Evolutionary conservation across 2,329 filamentous ascomycete species (phyloP).

Genomic region (Stagonosporopsis rhizophila): DNA sequence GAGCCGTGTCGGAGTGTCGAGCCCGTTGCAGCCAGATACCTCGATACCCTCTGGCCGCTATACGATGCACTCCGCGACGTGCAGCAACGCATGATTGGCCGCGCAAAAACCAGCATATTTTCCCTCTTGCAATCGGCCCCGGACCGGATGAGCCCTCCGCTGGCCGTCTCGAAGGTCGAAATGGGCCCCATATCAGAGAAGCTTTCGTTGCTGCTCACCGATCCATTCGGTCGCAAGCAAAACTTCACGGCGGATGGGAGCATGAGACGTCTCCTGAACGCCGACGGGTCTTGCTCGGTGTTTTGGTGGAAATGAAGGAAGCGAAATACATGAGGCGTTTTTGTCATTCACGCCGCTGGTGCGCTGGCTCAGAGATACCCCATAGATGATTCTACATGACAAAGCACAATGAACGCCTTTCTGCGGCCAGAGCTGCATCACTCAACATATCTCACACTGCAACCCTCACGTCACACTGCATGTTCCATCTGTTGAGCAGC

Average conservation of each 20-base stretch:
- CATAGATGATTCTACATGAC: background rate
- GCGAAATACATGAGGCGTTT: background rate
- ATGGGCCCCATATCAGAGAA: constrained; percentile 47
- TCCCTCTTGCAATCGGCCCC: constrained; percentile 40
- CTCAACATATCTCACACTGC: background rate
- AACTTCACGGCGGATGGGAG: constrained; percentile 26
- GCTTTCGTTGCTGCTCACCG: constrained; percentile 41
- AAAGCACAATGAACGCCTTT: background rate
- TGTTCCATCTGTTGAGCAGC: background rate
- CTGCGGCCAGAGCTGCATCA: background rate
- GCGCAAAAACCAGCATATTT: constrained; percentile 47
- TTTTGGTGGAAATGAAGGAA: constrained; percentile 46
- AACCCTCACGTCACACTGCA: background rate
- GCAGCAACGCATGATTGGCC: constrained; percentile 40
- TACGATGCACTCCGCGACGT: constrained; percentile 44
- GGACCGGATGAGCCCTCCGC: constrained; percentile 32
- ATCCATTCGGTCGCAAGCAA: constrained; percentile 48
- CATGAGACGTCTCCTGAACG: constrained; percentile 41
- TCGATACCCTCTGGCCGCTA: constrained; percentile 44
- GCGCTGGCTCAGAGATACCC: constrained; percentile 1
- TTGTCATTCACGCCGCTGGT: background rate
- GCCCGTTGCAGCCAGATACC: constrained; percentile 43
- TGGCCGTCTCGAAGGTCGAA: constrained; percentile 42
- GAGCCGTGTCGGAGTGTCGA: constrained; percentile 41
- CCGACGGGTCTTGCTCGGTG: constrained; percentile 42